Percentiles rank a stretch among this genome's conserved stretches.
Conservation (phyloP, 495 filamentous ascomycete species). For the Alectoria sarmentosa region DNA sequence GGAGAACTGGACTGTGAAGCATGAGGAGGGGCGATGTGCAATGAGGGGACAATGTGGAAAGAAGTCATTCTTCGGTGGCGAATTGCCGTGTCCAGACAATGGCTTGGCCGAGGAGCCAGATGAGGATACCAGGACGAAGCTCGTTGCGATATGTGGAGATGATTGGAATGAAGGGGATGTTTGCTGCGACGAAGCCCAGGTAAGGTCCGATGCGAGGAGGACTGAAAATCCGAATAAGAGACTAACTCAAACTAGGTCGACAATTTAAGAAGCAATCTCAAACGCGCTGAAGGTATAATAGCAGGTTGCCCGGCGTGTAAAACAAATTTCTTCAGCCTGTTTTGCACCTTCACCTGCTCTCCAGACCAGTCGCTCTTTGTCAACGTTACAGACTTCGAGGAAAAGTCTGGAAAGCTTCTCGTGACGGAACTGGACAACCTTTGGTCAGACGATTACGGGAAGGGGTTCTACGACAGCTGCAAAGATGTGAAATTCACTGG, state of each 20-base stretch:
- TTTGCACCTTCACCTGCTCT: constrained; percentile 96
- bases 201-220: neutral
- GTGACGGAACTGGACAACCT: constrained; percentile 88
- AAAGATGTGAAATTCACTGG: constrained; percentile 98
- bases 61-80: constrained; percentile 75
- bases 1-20: constrained; percentile 47
- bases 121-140: constrained; percentile 57
- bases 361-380: constrained; percentile 93
- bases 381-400: constrained; percentile 71
- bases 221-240: neutral
- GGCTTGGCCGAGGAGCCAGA: constrained; percentile 68
- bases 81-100: constrained; percentile 94
- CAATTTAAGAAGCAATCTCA: constrained; percentile 68
- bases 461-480: constrained; percentile 91
- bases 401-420: constrained; percentile 57
- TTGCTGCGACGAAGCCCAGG: constrained; percentile 58
- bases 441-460: constrained; percentile 78
- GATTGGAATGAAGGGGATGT: constrained; percentile 77
- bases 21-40: constrained; percentile 85
- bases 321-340: constrained; percentile 95
- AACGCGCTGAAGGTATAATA: constrained; percentile 82
- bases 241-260: constrained; percentile 49
- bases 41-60: constrained; percentile 88
- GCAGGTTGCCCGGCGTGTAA: constrained; percentile 91
- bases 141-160: constrained; percentile 78